A percentile compares a stretch with the other conserved stretches of the same genome.
These are phyloP conservation scores for Didymella pinodella DNA, from an alignment of 2,329 filamentous ascomycete species.

Conservation along the genomic window DNA sequence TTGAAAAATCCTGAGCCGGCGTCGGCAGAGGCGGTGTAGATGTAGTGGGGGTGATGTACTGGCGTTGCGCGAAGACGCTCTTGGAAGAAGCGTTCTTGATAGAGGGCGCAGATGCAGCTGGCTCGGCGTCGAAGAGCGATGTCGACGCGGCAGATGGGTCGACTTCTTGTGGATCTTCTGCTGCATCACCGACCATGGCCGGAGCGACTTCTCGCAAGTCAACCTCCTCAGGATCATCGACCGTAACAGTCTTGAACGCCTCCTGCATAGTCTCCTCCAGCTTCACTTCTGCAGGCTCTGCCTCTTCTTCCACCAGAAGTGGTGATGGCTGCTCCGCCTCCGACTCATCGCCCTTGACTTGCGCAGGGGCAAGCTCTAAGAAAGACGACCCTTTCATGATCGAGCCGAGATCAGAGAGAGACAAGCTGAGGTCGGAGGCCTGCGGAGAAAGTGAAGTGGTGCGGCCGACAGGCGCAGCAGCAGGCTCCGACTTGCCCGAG, in stretches of 20 bases:
- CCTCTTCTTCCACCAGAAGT: slow-evolving; percentile 2
- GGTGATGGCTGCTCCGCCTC: slow-evolving; percentile 9
- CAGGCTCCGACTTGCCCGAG: slow-evolving; percentile 6
- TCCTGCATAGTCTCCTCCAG: slow-evolving; percentile 14
- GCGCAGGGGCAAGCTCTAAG: slow-evolving; percentile 14
- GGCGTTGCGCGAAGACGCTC: slow-evolving; percentile 32
- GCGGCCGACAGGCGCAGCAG: not conserved
- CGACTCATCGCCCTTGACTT: slow-evolving; percentile 5
- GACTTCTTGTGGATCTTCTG: slow-evolving; percentile 4
- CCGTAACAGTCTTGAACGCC: slow-evolving; percentile 10
- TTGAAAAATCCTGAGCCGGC: slow-evolving; percentile 22
- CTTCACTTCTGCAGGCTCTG: not conserved
- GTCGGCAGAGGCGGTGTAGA: slow-evolving; percentile 52
- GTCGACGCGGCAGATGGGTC: slow-evolving; percentile 10
- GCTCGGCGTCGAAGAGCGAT: slow-evolving; percentile 38
- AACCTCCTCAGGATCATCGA: slow-evolving; percentile 6
- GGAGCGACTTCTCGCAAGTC: slow-evolving; percentile 4
- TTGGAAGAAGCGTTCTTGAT: slow-evolving; percentile 20
- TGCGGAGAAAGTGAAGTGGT: slow-evolving; percentile 1
- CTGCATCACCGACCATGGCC: not conserved
- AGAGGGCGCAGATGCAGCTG: slow-evolving; percentile 23
- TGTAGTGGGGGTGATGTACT: slow-evolving; percentile 56
- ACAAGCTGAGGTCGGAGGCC: slow-evolving; percentile 4
- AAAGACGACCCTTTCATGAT: slow-evolving; percentile 40
- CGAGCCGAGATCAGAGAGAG: slow-evolving; percentile 27